phyloP scores from a whole-genome alignment of 2,329 filamentous ascomycete genomes.

The Trichoderma brevicompactum region DNA sequence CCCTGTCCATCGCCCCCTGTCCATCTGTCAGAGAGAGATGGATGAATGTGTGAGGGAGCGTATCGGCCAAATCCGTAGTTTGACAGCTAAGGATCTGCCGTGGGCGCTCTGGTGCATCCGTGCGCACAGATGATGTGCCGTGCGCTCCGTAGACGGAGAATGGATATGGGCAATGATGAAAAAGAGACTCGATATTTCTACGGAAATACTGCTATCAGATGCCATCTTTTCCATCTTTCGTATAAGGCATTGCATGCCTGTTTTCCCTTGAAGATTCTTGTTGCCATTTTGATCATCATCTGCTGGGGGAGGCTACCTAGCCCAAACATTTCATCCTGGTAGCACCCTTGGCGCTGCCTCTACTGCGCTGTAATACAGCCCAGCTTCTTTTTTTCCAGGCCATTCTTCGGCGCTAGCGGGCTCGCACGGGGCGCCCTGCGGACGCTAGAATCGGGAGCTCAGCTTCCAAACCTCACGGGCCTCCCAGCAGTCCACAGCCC shows the following conservation, averaged over 20 bases:
- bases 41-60: neutral
- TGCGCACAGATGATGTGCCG: too few relatives aligned
- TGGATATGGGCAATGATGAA: neutral
- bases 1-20: neutral
- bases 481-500: neutral
- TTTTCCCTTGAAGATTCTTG: too few relatives aligned
- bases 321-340: too few relatives aligned
- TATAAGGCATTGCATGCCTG: too few relatives aligned
- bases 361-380: neutral
- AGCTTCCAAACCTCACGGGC: conserved; percentile 8
- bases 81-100: conserved; percentile 19
- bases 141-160: neutral
- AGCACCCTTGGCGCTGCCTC: too few relatives aligned
- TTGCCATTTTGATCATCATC: neutral
- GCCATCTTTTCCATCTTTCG: neutral
- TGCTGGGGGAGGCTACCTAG: too few relatives aligned
- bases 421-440: conserved; percentile 8
- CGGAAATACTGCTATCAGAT: neutral
- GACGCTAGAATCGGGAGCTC: conserved; percentile 22
- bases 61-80: conserved; percentile 24
- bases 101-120: neutral
- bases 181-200: neutral
- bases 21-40: neutral
- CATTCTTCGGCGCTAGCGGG: conserved; percentile 9
- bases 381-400: conserved; percentile 4